Percentiles rank a stretch among this genome's conserved stretches.
Evolutionary conservation across 1,284 basidiomycete genomes (phyloP).

Genomic region (Veloporphyrellus conicus): DNA sequence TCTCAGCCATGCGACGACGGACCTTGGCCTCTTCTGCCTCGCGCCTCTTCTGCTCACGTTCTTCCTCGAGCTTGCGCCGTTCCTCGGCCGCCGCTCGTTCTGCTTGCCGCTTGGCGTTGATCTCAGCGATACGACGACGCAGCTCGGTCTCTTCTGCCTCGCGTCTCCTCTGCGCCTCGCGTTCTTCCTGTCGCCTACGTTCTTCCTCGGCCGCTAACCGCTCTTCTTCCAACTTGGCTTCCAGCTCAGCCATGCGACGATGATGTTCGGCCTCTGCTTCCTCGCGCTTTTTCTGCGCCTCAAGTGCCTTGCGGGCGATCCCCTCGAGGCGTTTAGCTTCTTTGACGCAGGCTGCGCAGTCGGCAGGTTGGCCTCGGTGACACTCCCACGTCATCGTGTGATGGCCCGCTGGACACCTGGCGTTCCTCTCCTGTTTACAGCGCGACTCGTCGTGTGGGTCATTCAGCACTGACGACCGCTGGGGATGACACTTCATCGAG

Average conservation of each 20-base stretch:
- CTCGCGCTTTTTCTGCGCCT: neutral
- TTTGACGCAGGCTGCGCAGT: conserved; percentile 4
- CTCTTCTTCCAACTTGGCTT: neutral
- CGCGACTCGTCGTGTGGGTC: conserved; percentile 35
- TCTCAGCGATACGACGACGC: no score
- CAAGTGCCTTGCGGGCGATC: neutral
- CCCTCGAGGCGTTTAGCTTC: conserved; percentile 3
- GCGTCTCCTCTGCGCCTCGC: neutral
- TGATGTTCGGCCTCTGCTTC: conserved; percentile 6
- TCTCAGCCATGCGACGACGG: no score
- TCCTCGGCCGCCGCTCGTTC: neutral
- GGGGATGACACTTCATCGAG: conserved; percentile 49
- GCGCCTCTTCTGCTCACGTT: neutral
- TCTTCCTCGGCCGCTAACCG: neutral
- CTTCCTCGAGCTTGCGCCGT: no score
- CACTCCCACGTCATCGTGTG: conserved; percentile 18
- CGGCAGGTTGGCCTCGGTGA: neutral
- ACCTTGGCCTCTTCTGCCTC: neutral
- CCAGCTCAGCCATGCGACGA: neutral
- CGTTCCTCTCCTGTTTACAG: conserved; percentile 19
- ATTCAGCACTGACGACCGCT: neutral
- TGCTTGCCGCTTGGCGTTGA: neutral
- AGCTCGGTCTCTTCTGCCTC: neutral
- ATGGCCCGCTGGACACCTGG: conserved; percentile 1
- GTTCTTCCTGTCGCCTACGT: neutral